Evolutionary conservation across 2,329 filamentous ascomycete species (phyloP).

Genomic region (Fusarium veterinarium): DNA sequence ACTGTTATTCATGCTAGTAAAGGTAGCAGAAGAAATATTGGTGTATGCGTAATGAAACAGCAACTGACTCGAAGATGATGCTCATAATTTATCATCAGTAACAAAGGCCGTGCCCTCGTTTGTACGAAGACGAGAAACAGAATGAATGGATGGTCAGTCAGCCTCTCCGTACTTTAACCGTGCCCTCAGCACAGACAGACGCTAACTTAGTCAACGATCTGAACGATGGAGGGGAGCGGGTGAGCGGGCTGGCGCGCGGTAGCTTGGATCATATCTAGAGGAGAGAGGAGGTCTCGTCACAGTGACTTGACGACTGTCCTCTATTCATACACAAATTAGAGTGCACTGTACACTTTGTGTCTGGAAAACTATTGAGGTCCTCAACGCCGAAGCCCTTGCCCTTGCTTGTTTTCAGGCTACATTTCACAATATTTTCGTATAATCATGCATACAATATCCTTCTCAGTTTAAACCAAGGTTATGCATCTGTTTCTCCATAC

Average conservation of each 20-base stretch:
- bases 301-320: background rate
- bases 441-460: conserved; percentile 7
- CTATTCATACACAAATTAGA: background rate
- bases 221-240: conserved; percentile 28
- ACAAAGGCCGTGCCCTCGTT: background rate
- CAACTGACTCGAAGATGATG: background rate
- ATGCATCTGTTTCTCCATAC: background rate
- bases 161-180: background rate
- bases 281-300: background rate
- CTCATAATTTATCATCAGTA: background rate
- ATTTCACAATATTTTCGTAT: background rate
- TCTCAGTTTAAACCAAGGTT: background rate
- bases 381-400: conserved; percentile 13
- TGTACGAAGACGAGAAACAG: background rate
- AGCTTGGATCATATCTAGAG: conserved; percentile 12
- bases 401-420: background rate
- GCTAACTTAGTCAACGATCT: conserved; percentile 37
- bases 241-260: conserved; percentile 27
- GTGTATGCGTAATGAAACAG: background rate
- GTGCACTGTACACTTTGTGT: background rate
- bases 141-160: background rate
- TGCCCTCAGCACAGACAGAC: conserved; percentile 3
- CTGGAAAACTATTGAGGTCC: background rate
- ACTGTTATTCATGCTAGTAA: background rate
- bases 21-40: background rate